These are phyloP conservation scores for Panaeolus cyanescens DNA, from an alignment of 768 basidiomycete genomes.

Conservation along the genomic window DNA sequence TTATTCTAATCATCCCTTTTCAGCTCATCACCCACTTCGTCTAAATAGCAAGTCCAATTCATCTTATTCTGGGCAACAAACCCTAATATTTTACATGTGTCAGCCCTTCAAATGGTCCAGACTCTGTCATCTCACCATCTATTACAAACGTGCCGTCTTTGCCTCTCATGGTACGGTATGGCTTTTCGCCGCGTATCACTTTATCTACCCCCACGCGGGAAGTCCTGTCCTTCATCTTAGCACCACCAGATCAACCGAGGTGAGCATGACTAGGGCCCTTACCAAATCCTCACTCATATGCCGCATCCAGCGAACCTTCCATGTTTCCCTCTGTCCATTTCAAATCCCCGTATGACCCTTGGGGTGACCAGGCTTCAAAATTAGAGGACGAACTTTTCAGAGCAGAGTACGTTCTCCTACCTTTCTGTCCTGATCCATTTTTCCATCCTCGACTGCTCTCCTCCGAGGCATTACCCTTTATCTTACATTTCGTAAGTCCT, in stretches of 20 bases:
- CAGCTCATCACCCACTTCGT: conserved; percentile 34
- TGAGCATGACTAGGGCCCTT: conserved; percentile 24
- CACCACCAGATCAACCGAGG: conserved; percentile 65
- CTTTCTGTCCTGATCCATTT: neutral
- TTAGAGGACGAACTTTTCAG: conserved; percentile 74
- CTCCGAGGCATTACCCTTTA: conserved; percentile 18
- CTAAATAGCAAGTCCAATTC: conserved; percentile 38
- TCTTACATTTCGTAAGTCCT: neutral
- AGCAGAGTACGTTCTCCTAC: conserved; percentile 71
- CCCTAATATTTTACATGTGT: conserved; percentile 3
- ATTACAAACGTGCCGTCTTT: conserved; percentile 24
- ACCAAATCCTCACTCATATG: conserved; percentile 14
- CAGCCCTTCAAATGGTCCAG: conserved; percentile 28
- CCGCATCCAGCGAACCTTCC: conserved; percentile 37
- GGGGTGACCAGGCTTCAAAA: conserved; percentile 76
- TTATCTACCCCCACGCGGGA: conserved; percentile 63
- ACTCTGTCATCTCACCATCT: conserved; percentile 21
- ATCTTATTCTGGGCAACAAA: neutral
- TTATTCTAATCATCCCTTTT: conserved; percentile 22
- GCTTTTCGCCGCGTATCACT: conserved; percentile 55
- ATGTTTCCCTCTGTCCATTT: conserved; percentile 34
- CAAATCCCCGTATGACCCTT: conserved; percentile 58
- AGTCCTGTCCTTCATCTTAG: conserved; percentile 71
- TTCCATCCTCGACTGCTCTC: conserved; percentile 6
- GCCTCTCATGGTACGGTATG: conserved; percentile 48